Evolutionary conservation across 1,284 basidiomycete genomes (phyloP), one percentile per base, ranked within the genome.

Genomic region (Trichosporon asahii): DNA sequence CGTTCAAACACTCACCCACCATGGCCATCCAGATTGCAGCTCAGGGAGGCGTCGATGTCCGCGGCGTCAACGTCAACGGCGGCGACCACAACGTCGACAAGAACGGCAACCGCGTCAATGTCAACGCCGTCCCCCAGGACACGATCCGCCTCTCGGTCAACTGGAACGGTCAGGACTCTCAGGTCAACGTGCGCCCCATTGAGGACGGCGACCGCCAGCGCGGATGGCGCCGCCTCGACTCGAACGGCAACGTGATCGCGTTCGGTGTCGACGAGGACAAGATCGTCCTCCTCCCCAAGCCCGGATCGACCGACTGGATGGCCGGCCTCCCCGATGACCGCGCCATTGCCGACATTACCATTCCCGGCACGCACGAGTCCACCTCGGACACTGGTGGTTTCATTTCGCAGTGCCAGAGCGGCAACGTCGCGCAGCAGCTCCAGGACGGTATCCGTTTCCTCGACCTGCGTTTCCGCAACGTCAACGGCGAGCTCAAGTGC

Each of bases 401-500:
- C 68, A 76, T 83, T 55, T 82, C 80, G 6, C 77, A 83, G 70
- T 85, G 84, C 70, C 84, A 84, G 70, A 72, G 69, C 9, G 80
- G 76, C 18, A 75, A 79, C 3, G 75, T 84, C 33, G 66, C 66
- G 11, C 77, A 79, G 40, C 84, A 85, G 74, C 76, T 85, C 2
- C 53, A 66, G 1, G 81, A 84, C 55, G 84, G 92, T 1, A 89
- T 94, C 69, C 89, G 93, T 9, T 87, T 92, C 67, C 78, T 95
- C 46, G 94, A 96, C 77, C 85, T 96, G 66, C 89, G 94, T 1
- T 88, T 95, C 15, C 86, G 90, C 15, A 87, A 91, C 60, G 85
- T 90, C 61, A 79, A 90, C 40, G 85, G 86, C 57, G 83, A 86
- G 68, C 75, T 84, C 0, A 71, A 81, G 68, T 87, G 91, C n/a